Conservation (phyloP, 73 alveolate genomes). For the Symbiodinium pilosum region DNA sequence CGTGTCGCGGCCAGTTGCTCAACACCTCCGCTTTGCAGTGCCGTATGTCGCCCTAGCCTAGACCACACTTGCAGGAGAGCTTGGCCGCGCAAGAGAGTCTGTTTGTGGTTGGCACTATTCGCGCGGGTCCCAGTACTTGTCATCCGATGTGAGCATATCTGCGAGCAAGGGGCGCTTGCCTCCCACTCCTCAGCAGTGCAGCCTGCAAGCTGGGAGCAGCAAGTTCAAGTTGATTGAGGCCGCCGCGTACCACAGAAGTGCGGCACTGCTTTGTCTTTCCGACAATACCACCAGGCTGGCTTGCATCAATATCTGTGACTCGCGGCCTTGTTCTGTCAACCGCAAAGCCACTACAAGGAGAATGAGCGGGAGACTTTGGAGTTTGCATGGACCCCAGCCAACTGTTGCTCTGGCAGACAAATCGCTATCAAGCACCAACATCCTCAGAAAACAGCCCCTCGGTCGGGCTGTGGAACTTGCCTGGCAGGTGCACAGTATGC, state of each 20-base stretch:
- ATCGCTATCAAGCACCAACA: too few relatives aligned
- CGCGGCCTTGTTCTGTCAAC: too few relatives aligned
- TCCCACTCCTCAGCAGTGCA: too few relatives aligned
- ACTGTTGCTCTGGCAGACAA: too few relatives aligned
- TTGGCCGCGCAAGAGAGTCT: slow-evolving; percentile 44
- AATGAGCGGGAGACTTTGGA: slow-evolving; percentile 34
- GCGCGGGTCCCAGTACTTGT: slow-evolving; percentile 22
- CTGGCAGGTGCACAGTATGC: slow-evolving; percentile 56
- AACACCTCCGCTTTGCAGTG: too few relatives aligned
- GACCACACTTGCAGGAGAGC: slow-evolving; percentile 76
- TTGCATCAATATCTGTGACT: neutral
- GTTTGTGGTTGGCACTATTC: slow-evolving; percentile 82
- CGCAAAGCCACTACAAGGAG: slow-evolving; percentile 12
- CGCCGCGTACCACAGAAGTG: slow-evolving; percentile 49
- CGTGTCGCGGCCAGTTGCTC: too few relatives aligned
- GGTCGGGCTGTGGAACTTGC: neutral
- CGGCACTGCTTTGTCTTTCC: slow-evolving; percentile 53
- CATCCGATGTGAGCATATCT: too few relatives aligned
- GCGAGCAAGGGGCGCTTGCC: too few relatives aligned
- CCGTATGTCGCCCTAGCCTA: too few relatives aligned
- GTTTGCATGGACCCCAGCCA: slow-evolving; percentile 15
- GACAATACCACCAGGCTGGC: slow-evolving; percentile 40
- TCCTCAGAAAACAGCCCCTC: neutral
- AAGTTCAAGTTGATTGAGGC: neutral
- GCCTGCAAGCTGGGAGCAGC: too few relatives aligned